These are phyloP conservation scores for Medicago ruthenica DNA, from an alignment of 306 rosid species.

Conservation along the genomic window DNA sequence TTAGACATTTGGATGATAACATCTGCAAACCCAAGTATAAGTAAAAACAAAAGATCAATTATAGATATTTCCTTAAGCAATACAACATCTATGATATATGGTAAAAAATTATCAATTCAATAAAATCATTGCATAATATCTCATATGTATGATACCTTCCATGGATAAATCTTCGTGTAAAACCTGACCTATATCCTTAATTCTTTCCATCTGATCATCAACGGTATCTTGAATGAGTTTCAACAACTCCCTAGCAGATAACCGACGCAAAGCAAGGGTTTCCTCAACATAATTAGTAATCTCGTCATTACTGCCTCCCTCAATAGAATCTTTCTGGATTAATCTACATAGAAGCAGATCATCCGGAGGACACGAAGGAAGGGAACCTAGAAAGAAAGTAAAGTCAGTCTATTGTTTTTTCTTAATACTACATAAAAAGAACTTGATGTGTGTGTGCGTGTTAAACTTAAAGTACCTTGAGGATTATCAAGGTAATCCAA, in stretches of 20 bases:
- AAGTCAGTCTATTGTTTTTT: conserved; percentile 46
- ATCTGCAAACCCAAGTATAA: conserved; percentile 58
- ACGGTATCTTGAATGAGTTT: conserved; percentile 61
- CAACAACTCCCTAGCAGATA: conserved; percentile 64
- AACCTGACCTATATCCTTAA: conserved; percentile 51
- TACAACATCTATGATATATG: too few relatives aligned
- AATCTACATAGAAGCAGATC: conserved; percentile 85
- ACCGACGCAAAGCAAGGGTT: conserved; percentile 69
- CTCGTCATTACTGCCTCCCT: conserved; percentile 53
- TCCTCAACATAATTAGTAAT: conserved; percentile 60
- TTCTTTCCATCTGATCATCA: conserved; percentile 57
- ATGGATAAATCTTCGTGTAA: conserved; percentile 59
- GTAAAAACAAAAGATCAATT: too few relatives aligned
- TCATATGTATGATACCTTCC: conserved; percentile 67
- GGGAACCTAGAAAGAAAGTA: conserved; percentile 62
- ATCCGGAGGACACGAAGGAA: conserved; percentile 77
- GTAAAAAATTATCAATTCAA: neutral
- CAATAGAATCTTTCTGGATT: conserved; percentile 70
- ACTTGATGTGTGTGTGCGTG: neutral
- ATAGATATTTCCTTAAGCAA: too few relatives aligned
- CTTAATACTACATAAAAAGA: conserved; percentile 24
- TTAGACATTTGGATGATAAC: conserved; percentile 65
- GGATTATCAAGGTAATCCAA: conserved; percentile 54
- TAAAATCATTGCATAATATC: conserved; percentile 40
- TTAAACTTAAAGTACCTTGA: conserved; percentile 52